These are phyloP conservation scores for Fusarium gaditjirri DNA, from an alignment of 2,329 filamentous ascomycete species.

Conservation along the genomic window DNA sequence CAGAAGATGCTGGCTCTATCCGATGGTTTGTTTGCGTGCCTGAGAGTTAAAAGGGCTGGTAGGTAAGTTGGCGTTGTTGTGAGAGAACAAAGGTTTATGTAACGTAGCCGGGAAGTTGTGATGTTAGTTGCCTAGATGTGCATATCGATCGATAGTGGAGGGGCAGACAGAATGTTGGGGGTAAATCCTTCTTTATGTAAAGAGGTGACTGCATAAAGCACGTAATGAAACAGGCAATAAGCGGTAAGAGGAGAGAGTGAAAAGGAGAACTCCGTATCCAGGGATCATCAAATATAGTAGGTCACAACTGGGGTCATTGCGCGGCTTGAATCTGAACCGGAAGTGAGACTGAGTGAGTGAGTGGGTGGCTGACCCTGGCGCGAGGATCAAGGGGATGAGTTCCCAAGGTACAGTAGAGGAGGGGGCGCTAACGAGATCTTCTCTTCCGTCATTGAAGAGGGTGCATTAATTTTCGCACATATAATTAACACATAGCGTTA, in stretches of 20 bases:
- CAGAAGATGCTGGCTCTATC: neutral
- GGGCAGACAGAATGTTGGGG: constrained; percentile 9
- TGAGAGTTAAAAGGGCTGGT: neutral
- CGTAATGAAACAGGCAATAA: constrained; percentile 13
- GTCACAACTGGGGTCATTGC: constrained; percentile 11
- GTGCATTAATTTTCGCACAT: constrained; percentile 10
- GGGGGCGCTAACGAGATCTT: constrained; percentile 13
- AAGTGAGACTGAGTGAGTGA: constrained; percentile 1
- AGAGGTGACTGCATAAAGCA: constrained; percentile 1
- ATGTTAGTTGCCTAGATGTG: constrained; percentile 4
- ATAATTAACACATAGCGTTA: constrained; percentile 6
- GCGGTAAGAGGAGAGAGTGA: constrained; percentile 13
- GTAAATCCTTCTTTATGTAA: constrained; percentile 38
- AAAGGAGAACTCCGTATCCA: neutral
- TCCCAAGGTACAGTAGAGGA: constrained; percentile 2
- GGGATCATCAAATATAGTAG: constrained; percentile 4
- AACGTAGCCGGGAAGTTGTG: constrained; percentile 1
- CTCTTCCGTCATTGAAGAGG: constrained; percentile 18
- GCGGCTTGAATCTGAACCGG: constrained; percentile 2
- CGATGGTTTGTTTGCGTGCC: neutral
- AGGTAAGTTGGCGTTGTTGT: neutral
- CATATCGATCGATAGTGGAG: constrained; percentile 25
- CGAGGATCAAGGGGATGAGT: constrained; percentile 1
- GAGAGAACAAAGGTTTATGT: neutral
- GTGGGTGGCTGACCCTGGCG: constrained; percentile 5